Evolutionary conservation across 176 grass and related monocot genomes (phyloP).

Genomic region (Sorghum bicolor): Sorghum_bicolor_NCBIv3 NC_012878.2:15280501-15281000

Average conservation of each 20-base stretch:
- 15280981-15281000: background rate
- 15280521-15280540: background rate
- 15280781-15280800: slow-evolving; percentile 28
- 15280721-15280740: background rate
- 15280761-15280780: slow-evolving; percentile 40
- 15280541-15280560: background rate
- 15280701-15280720: background rate
- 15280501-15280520: background rate
- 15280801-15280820: background rate
- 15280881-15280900: background rate
- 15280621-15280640: background rate
- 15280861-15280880: background rate
- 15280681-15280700: background rate
- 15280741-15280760: slow-evolving; percentile 20
- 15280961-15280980: background rate
- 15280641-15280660: background rate
- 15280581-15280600: background rate
- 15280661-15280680: background rate
- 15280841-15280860: background rate
- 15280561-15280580: background rate
- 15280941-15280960: background rate
- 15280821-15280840: slow-evolving; percentile 4
- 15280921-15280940: background rate
- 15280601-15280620: background rate
- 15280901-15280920: background rate